phyloP scores from a whole-genome alignment of 2,329 filamentous ascomycete species.

The Penicillium sp. region DNA sequence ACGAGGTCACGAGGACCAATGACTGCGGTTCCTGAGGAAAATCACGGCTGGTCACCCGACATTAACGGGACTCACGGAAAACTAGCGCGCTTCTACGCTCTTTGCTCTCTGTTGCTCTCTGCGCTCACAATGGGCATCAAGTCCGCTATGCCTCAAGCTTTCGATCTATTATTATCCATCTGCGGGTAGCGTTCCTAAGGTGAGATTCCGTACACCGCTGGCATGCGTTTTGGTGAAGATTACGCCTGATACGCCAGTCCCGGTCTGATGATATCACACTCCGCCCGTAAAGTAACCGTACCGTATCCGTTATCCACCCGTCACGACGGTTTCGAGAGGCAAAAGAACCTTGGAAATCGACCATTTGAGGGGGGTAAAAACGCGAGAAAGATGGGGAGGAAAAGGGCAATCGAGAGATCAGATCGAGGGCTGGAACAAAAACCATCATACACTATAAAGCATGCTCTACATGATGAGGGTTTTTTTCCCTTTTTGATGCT shows the following conservation, averaged over 20 bases:
- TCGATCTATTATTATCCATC: too few relatives aligned
- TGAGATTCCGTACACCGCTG: background rate
- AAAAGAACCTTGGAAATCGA: slow-evolving; percentile 1
- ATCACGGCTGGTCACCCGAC: slow-evolving; percentile 42
- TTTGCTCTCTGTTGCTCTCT: too few relatives aligned
- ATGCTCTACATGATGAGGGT: background rate
- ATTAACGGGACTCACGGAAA: slow-evolving; percentile 14
- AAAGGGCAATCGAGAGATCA: slow-evolving; percentile 6
- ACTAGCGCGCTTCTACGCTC: background rate
- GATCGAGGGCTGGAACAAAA: background rate
- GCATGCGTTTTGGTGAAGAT: slow-evolving; percentile 2
- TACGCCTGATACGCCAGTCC: background rate
- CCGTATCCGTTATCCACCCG: slow-evolving; percentile 1
- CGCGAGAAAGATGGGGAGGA: background rate
- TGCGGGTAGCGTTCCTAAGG: background rate
- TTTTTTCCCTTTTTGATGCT: slow-evolving; percentile 1
- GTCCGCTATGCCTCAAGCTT: too few relatives aligned
- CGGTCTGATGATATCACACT: slow-evolving; percentile 13
- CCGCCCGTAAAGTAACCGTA: slow-evolving; percentile 3
- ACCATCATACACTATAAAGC: background rate
- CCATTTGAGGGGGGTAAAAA: slow-evolving; percentile 3
- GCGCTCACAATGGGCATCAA: too few relatives aligned
- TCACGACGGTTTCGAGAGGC: background rate
- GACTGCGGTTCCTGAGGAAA: slow-evolving; percentile 30
- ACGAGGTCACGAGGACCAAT: slow-evolving; percentile 27